phyloP scores from a whole-genome alignment of 495 filamentous ascomycete genomes.

The Xylaria grammica region DNA sequence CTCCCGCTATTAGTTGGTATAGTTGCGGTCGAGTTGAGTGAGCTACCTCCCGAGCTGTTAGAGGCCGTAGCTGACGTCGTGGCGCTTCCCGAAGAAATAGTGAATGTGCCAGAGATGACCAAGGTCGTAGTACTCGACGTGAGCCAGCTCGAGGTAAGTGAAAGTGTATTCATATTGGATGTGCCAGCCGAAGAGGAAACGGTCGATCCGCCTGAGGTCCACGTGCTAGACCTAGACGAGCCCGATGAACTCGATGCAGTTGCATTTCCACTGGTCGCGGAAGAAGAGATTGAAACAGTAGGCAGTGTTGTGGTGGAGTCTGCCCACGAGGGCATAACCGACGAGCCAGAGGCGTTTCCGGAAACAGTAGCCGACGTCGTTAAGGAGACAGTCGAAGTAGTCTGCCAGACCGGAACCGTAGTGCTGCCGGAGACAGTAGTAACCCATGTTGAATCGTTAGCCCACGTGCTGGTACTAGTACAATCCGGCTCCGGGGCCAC shows the following conservation, averaged over 20 bases:
- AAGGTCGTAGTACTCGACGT: neutral
- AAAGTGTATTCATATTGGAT: conserved; percentile 3
- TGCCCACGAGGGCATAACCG: neutral
- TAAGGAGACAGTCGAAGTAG: neutral
- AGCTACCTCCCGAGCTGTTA: neutral
- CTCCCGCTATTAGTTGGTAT: neutral
- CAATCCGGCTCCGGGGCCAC: neutral
- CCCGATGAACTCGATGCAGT: neutral
- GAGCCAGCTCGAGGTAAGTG: neutral
- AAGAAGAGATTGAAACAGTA: neutral
- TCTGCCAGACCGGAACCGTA: neutral
- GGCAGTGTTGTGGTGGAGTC: neutral
- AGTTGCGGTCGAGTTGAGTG: neutral
- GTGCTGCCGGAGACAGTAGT: conserved; percentile 1
- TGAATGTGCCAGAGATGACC: neutral
- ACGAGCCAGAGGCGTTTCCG: neutral
- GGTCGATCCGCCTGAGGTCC: neutral
- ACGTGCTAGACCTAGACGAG: neutral
- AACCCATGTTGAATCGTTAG: neutral
- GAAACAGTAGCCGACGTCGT: neutral
- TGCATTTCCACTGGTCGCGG: neutral
- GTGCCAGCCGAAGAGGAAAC: neutral
- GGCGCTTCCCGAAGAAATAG: neutral
- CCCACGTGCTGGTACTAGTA: neutral
- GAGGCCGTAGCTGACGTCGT: neutral